Evolutionary conservation across 1,139 yeast genomes (phyloP), one percentile per base, ranked within the genome.

Genomic region (Scheffersomyces lignicola): DNA sequence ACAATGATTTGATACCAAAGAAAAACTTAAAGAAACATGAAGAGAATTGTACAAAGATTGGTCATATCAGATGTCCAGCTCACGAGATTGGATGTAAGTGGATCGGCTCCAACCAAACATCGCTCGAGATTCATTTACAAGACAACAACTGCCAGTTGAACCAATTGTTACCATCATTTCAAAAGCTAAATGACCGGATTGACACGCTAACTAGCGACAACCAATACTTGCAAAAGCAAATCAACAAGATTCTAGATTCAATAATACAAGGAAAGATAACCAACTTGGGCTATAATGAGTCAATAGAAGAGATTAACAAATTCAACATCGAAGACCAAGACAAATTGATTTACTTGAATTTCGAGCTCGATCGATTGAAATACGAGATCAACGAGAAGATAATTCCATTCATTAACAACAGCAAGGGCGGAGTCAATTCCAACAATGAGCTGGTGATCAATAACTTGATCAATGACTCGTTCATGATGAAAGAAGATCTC

Each of bases 201-300:
- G 51, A 44, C 3, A 22, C 34, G 2, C 40, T 62, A 14, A 31
- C 54, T 4, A 39, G 37, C 14, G 66, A 61, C 29, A 62, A 69
- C 37, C 37, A 36, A n/a, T 56, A 52, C 34, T 47, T 69, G 25
- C 75, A 68, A 37, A 47, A 54, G 20, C 80, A 75, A 46, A 58
- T 76, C 29, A 64, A 73, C 32, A 65, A 64, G 36, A 67, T 76
- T 3, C 54, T 76, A 41, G 73, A 70, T 45, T 69, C 75, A 33
- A 61, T 75, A 5, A 59, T 71, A 4, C 78, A 69, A 41, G 81
- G 81, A 1, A 73, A 68, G 44, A 54, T 76, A 21, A 69, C 78
- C 5, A 76, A 76, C 44, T 51, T 75, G 15, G 81, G 81, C 0
- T 73, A 71, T 44, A 60, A 65, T 34, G 69, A 73, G 36, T 65